phyloP scores from a whole-genome alignment of 352 stramenopile genomes.

The Phytophthora cryptogea region DNA sequence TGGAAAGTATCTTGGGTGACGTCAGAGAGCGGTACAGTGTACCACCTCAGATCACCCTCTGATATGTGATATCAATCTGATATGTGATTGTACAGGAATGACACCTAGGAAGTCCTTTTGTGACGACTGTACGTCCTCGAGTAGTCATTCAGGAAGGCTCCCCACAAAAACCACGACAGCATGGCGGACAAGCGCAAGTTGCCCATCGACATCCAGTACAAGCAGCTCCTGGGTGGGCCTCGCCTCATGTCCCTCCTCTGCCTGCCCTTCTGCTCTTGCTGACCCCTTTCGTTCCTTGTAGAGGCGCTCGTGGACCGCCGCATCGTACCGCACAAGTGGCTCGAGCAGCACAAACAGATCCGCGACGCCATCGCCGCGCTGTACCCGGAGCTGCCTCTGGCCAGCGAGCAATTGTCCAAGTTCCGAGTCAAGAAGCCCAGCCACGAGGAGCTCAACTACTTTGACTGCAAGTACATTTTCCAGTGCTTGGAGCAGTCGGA shows the following conservation, averaged over 20 bases:
- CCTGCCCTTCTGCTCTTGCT: constrained; percentile 1
- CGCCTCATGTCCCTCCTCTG: background rate
- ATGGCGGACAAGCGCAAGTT: constrained; percentile 69
- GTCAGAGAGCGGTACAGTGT: background rate
- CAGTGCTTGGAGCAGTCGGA: constrained; percentile 62
- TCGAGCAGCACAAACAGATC: constrained; percentile 67
- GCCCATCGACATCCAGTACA: constrained; percentile 83
- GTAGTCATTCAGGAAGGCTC: too few species aligned
- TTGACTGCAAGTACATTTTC: constrained; percentile 76
- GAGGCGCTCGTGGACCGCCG: constrained; percentile 72
- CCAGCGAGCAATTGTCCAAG: constrained; percentile 50
- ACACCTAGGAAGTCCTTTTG: too few species aligned
- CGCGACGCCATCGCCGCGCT: constrained; percentile 60
- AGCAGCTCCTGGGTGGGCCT: constrained; percentile 70
- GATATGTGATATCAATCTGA: too few species aligned
- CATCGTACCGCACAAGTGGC: constrained; percentile 75
- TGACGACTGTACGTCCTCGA: too few species aligned
- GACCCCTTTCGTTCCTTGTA: constrained; percentile 17
- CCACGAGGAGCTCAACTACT: constrained; percentile 72
- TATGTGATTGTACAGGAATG: too few species aligned
- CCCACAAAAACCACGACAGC: constrained; percentile 7
- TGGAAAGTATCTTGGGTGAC: constrained; percentile 24
- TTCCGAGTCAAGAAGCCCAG: constrained; percentile 50
- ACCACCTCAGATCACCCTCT: too few species aligned
- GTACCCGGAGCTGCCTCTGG: constrained; percentile 52